Evolutionary conservation across 371 early-diverging fungal species (phyloP).

Genomic region (Lichtheimia ramosa): DNA sequence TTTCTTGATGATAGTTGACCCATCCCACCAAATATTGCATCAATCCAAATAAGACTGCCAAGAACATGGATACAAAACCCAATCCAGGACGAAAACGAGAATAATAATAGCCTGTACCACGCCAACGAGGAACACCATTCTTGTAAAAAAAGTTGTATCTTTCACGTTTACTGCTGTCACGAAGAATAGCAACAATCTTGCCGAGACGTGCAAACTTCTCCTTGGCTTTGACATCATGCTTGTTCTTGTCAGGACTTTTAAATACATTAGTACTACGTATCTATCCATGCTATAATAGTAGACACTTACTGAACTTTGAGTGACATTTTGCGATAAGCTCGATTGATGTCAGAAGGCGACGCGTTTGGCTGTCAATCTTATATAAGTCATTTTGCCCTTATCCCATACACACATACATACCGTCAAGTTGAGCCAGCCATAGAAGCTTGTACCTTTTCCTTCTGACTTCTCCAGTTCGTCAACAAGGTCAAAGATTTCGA

Average conservation of each 20-base stretch:
- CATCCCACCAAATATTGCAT: constrained; percentile 70
- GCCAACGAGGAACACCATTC: constrained; percentile 89
- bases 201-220: constrained; percentile 70
- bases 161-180: constrained; percentile 65
- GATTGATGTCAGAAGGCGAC: constrained; percentile 72
- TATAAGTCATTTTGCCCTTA: not conserved
- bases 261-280: not conserved
- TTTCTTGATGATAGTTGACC: constrained; percentile 66
- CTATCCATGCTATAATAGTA: too few species aligned
- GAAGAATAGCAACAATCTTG: constrained; percentile 68
- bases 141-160: constrained; percentile 84
- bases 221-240: constrained; percentile 46
- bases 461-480: constrained; percentile 73
- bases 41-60: constrained; percentile 52
- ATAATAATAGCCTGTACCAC: constrained; percentile 83
- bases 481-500: constrained; percentile 84
- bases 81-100: constrained; percentile 80
- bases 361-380: constrained; percentile 56
- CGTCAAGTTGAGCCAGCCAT: constrained; percentile 57
- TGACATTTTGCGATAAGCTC: constrained; percentile 89
- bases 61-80: constrained; percentile 56
- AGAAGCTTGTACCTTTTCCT: constrained; percentile 64
- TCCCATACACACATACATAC: constrained; percentile 13
- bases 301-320: constrained; percentile 83
- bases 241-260: constrained; percentile 77